Base-by-base conservation (phyloP, 345 rosid genomes). In the Gossypium rotundifolium region DNA sequence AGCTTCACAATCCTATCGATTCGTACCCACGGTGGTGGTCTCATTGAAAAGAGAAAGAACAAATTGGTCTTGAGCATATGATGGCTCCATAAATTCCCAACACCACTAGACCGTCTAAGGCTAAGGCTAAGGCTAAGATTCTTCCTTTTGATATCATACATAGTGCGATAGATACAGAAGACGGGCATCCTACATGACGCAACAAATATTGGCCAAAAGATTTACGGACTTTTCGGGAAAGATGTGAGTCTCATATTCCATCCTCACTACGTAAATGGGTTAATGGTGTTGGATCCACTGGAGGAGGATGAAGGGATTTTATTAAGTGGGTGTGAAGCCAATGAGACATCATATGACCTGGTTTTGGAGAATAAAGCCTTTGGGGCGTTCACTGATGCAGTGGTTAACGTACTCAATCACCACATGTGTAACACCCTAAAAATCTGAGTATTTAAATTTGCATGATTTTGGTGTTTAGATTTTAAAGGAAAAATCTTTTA, bases 21-120 rank as follows among this genome's bases (percentile, higher is more conserved):
- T 93, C 94, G 64, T 93, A 94, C n/a, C 81, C 94, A 93, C 80
- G 89, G 97, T 57, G 98, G 98, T 14, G 97, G 97, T 49, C 93
- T 91, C 9, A 87, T 91, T 73, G 93, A 23, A 91, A 84, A 78
- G 97, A 91, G 78, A 93, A 89, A 72, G 92, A 93, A 79, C 97
- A 91, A 63, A 85, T 89, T 9, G 92, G 92, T 13, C 91, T 2
- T 1, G 77, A 57, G 0, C 75, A 12, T 2, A 10, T 4, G 23
- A 1, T 23, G 25, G 1, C 25, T 1, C 25, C 25, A 23, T 1
- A 1, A 1, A 23, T 9, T 48, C 44, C 55, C 20, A 45, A 48
- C 44, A 58, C n/a, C 48, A 77, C 76, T 9, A 84, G 74, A 23
- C 25, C 25, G 61, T 11, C n/a, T n/a, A n/a, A n/a, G n/a, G n/a